phyloP scores from a whole-genome alignment of 257 asterid genomes.

The Nicotiana knightiana region DNA sequence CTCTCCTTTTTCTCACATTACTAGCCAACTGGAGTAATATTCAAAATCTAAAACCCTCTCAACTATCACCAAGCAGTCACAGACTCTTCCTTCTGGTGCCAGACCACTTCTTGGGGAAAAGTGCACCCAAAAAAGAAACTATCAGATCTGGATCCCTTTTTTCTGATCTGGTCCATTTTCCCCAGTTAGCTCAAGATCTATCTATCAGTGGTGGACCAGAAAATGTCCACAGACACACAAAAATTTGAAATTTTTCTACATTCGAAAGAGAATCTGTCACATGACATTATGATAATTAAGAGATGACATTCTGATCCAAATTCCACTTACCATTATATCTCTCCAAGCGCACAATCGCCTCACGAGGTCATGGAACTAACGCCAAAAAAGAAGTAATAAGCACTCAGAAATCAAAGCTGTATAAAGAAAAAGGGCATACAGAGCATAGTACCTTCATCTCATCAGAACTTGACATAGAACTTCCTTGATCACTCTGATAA shows the following conservation, averaged over 20 bases:
- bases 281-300: not conserved
- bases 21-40: not conserved
- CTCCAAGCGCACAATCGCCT: slow-evolving; percentile 87
- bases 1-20: not conserved
- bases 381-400: not conserved
- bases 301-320: not conserved
- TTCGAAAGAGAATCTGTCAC: not conserved
- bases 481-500: slow-evolving; percentile 55
- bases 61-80: not conserved
- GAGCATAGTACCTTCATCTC: slow-evolving; percentile 46
- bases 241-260: not conserved
- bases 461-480: slow-evolving; percentile 29
- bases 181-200: not conserved
- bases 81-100: not conserved
- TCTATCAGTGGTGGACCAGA: not conserved
- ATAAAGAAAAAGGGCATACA: slow-evolving; percentile 6
- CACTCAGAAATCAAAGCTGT: not conserved
- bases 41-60: not conserved
- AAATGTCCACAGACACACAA: not conserved
- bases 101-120: not conserved
- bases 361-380: slow-evolving; percentile 80
- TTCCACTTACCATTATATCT: slow-evolving; percentile 80
- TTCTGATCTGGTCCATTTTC: not conserved
- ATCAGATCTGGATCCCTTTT: not conserved
- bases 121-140: not conserved